These are phyloP conservation scores for Tubosaeta brunneosetosa DNA, from an alignment of 768 basidiomycete genomes.

Conservation along the genomic window DNA sequence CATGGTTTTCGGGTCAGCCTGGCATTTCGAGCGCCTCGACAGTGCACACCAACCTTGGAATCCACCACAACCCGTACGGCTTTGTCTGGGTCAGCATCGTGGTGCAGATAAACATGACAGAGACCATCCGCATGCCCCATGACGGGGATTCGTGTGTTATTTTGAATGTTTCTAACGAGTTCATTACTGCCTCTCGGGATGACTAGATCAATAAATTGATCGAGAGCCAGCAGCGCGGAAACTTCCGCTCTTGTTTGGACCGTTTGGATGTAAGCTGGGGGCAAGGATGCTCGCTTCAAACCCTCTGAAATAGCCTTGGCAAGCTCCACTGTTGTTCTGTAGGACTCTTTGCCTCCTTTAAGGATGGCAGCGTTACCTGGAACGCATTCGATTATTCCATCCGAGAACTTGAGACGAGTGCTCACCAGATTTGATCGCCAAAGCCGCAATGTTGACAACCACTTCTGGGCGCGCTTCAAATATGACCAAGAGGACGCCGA, in stretches of 20 bases:
- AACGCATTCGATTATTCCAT: not conserved
- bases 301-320: constrained; percentile 77
- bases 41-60: constrained; percentile 63
- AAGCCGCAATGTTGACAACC: constrained; percentile 91
- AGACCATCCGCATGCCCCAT: constrained; percentile 99
- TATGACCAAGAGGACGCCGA: constrained; percentile 93
- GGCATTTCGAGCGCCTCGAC: not conserved
- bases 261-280: constrained; percentile 80
- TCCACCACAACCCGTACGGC: constrained; percentile 81
- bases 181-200: constrained; percentile 94
- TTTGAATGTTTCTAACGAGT: constrained; percentile 85
- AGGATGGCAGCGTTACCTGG: constrained; percentile 94
- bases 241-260: constrained; percentile 92
- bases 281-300: constrained; percentile 66
- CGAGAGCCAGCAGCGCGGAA: constrained; percentile 76
- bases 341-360: constrained; percentile 96
- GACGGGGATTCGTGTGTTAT: constrained; percentile 87
- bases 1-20: constrained; percentile 1
- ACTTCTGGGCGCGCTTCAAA: constrained; percentile 98
- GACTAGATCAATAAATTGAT: constrained; percentile 92
- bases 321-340: constrained; percentile 70
- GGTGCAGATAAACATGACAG: constrained; percentile 87
- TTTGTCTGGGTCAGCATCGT: constrained; percentile 71
- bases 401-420: constrained; percentile 1
- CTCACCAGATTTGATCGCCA: constrained; percentile 95